phyloP scores from a whole-genome alignment of 768 basidiomycete species.

The Macrolepiota dolichaula region DNA sequence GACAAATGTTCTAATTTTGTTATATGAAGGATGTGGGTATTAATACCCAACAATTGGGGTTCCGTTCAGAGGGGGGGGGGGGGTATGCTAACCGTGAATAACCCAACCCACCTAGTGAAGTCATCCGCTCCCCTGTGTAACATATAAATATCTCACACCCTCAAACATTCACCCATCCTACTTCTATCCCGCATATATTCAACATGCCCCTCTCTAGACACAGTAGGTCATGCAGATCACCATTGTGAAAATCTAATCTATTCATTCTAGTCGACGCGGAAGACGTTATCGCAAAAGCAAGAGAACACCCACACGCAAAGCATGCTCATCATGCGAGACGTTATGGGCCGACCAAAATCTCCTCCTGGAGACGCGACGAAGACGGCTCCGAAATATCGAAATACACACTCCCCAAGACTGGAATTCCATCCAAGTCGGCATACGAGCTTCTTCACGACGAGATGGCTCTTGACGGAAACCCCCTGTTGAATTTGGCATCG shows the following conservation, averaged over 20 bases:
- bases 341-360: constrained; percentile 22
- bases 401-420: constrained; percentile 39
- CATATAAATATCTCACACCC: constrained; percentile 8
- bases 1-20: no score
- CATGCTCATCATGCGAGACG: constrained; percentile 25
- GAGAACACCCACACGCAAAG: constrained; percentile 37
- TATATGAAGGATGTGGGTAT: no score
- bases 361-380: constrained; percentile 36
- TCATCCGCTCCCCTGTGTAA: not conserved
- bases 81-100: not conserved
- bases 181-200: not conserved
- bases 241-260: not conserved
- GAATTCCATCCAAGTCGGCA: constrained; percentile 41
- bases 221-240: constrained; percentile 21
- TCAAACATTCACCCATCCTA: not conserved
- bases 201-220: constrained; percentile 36
- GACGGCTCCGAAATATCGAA: constrained; percentile 39
- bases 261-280: constrained; percentile 41
- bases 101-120: not conserved
- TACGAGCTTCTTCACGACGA: constrained; percentile 56
- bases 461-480: constrained; percentile 53
- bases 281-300: constrained; percentile 38
- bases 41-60: not conserved
- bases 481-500: constrained; percentile 61
- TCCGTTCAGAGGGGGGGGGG: not conserved